Evolutionary conservation across 345 rosid species (phyloP).

Genomic region (Boechera divaricarpa): DNA sequence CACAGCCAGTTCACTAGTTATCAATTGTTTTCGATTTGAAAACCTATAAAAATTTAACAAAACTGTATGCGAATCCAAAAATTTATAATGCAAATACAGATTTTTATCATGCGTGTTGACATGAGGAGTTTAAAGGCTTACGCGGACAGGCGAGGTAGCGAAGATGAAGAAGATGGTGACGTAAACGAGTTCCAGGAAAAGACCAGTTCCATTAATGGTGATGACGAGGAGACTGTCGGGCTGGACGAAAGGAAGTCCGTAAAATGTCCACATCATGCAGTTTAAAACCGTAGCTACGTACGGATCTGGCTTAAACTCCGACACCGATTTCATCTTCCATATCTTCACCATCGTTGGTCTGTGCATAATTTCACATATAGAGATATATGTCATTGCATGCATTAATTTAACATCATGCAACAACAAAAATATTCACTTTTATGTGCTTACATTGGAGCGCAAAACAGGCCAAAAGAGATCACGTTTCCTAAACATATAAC

Average conservation of each 20-base stretch:
- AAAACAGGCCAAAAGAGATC: conserved; percentile 67
- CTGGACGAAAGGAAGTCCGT: conserved; percentile 70
- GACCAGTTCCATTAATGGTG: conserved; percentile 71
- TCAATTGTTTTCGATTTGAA: too few species aligned
- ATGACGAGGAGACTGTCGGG: conserved; percentile 62
- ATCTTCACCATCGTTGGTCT: conserved; percentile 71
- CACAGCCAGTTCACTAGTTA: too few species aligned
- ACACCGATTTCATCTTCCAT: conserved; percentile 55
- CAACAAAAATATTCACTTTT: not conserved
- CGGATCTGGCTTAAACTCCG: conserved; percentile 73
- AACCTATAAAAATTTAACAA: too few species aligned
- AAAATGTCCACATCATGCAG: conserved; percentile 74
- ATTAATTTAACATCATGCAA: conserved; percentile 16
- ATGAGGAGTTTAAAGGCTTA: conserved; percentile 32
- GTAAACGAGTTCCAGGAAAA: conserved; percentile 58
- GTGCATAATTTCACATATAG: conserved; percentile 23
- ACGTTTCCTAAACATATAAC: conserved; percentile 61
- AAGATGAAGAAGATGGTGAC: conserved; percentile 57
- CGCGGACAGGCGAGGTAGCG: conserved; percentile 50
- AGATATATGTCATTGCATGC: conserved; percentile 20
- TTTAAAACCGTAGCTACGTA: conserved; percentile 74
- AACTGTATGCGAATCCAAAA: too few species aligned
- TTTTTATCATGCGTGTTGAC: not conserved
- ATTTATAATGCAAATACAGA: too few species aligned
- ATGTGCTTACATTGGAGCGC: conserved; percentile 72